Percentiles rank a stretch among this genome's conserved stretches.
Conservation (phyloP, 2,329 filamentous ascomycete species). For the Whalleya microplaca region DNA sequence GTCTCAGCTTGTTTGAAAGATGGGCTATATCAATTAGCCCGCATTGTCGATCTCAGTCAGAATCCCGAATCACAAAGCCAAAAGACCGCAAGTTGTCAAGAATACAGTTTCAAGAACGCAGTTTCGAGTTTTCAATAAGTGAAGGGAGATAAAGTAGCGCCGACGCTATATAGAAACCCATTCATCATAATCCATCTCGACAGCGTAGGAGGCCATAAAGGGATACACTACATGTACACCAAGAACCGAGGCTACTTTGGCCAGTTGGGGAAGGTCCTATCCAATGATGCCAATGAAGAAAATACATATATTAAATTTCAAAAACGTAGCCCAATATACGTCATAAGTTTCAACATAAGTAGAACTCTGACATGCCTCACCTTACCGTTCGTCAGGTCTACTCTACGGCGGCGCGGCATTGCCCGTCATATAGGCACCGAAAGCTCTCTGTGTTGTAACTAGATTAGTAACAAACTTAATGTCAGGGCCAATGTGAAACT, state of each 20-base stretch:
- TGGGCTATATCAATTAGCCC: no score
- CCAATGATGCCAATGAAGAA: not conserved
- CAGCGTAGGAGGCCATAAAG: not conserved
- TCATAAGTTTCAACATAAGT: not conserved
- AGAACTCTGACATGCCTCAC: no score
- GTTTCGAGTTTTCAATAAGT: not conserved
- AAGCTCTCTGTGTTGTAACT: constrained; percentile 48
- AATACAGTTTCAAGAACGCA: not conserved
- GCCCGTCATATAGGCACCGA: constrained; percentile 55
- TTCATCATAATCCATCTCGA: not conserved
- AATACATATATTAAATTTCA: not conserved
- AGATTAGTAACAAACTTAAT: not conserved
- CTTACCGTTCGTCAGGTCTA: not conserved
- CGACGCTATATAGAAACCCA: not conserved
- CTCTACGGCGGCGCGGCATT: constrained; percentile 42
- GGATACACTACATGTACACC: no score
- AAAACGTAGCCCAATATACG: not conserved
- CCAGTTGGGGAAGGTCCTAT: not conserved
- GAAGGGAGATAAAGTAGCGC: not conserved
- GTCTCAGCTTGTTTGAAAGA: no score
- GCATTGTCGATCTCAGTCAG: no score
- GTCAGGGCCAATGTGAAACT: constrained; percentile 5
- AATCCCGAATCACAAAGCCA: no score
- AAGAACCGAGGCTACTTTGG: no score
- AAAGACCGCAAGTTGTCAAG: no score